phyloP scores from a whole-genome alignment of 179 eudicot genomes.

The Corrigiola litoralis region DNA sequence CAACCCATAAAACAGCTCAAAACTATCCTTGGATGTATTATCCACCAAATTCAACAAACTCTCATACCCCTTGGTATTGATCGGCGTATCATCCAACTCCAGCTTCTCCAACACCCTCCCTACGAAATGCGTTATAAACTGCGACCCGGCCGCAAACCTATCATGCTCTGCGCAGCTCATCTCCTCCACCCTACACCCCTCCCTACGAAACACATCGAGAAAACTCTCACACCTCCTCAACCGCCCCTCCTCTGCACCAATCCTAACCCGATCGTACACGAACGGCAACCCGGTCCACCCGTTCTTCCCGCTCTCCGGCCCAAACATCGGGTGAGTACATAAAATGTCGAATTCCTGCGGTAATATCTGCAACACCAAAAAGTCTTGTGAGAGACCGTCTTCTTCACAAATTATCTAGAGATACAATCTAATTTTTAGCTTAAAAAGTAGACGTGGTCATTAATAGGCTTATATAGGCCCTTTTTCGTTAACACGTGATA shows the following conservation, averaged over 20 bases:
- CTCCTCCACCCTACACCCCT: conserved; percentile 73
- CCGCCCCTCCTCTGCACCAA: conserved; percentile 45
- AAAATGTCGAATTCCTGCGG: conserved; percentile 68
- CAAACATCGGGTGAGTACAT: conserved; percentile 95
- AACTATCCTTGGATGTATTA: conserved; percentile 76
- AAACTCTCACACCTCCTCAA: conserved; percentile 51
- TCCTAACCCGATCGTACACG: conserved; percentile 70
- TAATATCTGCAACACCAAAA: no score
- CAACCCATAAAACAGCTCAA: conserved; percentile 81
- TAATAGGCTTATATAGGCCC: no score
- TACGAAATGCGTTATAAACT: conserved; percentile 78
- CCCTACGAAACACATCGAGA: conserved; percentile 53
- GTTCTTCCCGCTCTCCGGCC: conserved; percentile 74
- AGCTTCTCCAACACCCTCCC: conserved; percentile 75
- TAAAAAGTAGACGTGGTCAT: no score
- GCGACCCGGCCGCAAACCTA: conserved; percentile 65
- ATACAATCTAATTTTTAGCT: no score
- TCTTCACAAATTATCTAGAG: no score
- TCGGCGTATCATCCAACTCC: conserved; percentile 57
- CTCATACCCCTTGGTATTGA: conserved; percentile 86
- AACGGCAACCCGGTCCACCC: conserved; percentile 62
- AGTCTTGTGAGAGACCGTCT: no score
- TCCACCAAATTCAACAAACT: conserved; percentile 80
- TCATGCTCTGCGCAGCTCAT: conserved; percentile 87
- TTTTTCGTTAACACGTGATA: no score